Conservation (phyloP, 371 early-diverging fungal species). For the Mortierella sp. region DNA sequence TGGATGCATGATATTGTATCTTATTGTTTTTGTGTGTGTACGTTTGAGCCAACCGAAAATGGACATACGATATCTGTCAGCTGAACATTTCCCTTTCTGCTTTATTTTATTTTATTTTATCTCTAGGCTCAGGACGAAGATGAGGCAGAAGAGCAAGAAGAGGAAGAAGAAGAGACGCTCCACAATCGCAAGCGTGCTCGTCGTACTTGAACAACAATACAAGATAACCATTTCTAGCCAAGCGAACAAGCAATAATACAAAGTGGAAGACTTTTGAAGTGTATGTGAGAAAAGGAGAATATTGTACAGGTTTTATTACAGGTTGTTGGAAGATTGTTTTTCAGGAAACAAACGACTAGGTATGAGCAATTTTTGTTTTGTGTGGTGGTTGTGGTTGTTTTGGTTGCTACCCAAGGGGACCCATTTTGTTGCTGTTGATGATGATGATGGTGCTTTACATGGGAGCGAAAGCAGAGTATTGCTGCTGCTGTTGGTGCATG, state of each 20-base stretch:
- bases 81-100: not conserved
- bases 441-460: slow-evolving; percentile 6
- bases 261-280: not conserved
- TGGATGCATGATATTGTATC: slow-evolving; percentile 16
- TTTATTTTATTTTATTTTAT: not conserved
- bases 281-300: not conserved
- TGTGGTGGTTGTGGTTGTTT: slow-evolving; percentile 5
- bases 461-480: slow-evolving; percentile 4
- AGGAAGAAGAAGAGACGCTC: slow-evolving; percentile 35
- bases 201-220: slow-evolving; percentile 16
- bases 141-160: slow-evolving; percentile 21
- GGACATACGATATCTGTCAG: slow-evolving; percentile 11
- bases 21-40: not conserved
- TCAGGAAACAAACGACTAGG: slow-evolving; percentile 5
- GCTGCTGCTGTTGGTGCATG: slow-evolving; percentile 31
- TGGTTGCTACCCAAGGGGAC: slow-evolving; percentile 12
- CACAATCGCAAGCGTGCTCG: slow-evolving; percentile 35
- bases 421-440: slow-evolving; percentile 3
- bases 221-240: not conserved
- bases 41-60: slow-evolving; percentile 8
- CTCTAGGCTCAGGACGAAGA: slow-evolving; percentile 15
- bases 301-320: slow-evolving; percentile 16
- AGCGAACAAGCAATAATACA: not conserved
- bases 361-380: slow-evolving; percentile 9
- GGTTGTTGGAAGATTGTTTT: not conserved